phyloP scores from a whole-genome alignment of 2,329 filamentous ascomycete genomes.

The Colletotrichum sp. region DNA sequence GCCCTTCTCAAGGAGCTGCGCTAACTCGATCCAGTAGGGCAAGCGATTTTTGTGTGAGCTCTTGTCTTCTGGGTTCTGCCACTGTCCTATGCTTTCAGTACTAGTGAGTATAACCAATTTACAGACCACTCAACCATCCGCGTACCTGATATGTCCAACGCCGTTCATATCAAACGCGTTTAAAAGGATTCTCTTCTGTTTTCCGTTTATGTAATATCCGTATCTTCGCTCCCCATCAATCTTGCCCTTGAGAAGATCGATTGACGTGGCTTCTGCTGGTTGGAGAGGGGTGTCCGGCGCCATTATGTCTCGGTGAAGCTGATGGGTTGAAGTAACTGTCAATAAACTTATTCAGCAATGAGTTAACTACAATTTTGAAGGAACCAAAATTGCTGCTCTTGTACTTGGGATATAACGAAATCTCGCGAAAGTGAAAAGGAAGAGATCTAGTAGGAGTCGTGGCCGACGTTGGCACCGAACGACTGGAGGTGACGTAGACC shows the following conservation, averaged over 20 bases:
- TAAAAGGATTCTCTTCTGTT: not conserved
- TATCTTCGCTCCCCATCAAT: not conserved
- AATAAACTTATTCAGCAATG: not conserved
- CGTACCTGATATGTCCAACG: not conserved
- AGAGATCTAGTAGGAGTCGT: not conserved
- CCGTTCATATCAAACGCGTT: not conserved
- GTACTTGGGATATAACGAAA: not conserved
- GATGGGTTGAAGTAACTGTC: not conserved
- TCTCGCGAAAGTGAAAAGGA: not conserved
- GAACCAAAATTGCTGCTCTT: not conserved
- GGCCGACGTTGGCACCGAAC: not conserved
- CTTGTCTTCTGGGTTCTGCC: not conserved
- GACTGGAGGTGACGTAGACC: not conserved
- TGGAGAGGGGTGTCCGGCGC: not conserved
- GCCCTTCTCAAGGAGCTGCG: conserved; percentile 17
- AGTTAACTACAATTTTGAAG: not conserved
- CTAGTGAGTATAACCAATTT: not conserved
- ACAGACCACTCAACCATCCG: not conserved
- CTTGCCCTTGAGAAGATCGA: not conserved
- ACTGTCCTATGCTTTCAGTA: not conserved
- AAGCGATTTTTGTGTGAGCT: not conserved
- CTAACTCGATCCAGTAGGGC: conserved; percentile 19
- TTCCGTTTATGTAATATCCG: not conserved
- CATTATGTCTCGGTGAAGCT: not conserved
- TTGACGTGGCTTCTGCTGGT: not conserved